Conservation (phyloP, 2,329 filamentous ascomycete genomes). For the Xylaria sp. region DNA sequence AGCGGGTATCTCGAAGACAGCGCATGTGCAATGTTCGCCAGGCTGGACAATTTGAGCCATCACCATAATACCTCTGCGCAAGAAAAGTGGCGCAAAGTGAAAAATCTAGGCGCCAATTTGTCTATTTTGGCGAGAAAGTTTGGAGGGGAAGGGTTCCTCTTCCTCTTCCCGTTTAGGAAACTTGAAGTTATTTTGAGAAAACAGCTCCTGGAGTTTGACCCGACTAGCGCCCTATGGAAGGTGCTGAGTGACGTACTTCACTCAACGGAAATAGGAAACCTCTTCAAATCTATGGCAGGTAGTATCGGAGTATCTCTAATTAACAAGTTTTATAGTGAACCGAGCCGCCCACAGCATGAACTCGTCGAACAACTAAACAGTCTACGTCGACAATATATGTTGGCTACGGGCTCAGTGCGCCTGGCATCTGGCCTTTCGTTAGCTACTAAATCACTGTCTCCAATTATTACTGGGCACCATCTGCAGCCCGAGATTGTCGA, state of each 20-base stretch:
- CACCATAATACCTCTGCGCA: too few relatives aligned
- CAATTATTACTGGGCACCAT: not conserved
- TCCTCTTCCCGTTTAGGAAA: conserved; percentile 3
- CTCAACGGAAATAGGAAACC: conserved; percentile 8
- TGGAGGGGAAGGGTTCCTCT: not conserved
- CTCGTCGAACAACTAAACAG: not conserved
- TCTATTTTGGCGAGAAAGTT: not conserved
- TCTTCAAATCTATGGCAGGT: conserved; percentile 1
- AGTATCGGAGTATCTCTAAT: not conserved
- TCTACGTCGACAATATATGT: not conserved
- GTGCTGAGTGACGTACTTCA: not conserved
- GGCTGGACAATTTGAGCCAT: not conserved
- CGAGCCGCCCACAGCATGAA: not conserved
- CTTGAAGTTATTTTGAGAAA: not conserved
- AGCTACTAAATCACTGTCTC: not conserved
- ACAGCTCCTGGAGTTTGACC: not conserved
- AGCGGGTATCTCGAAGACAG: not conserved
- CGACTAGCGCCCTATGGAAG: not conserved
- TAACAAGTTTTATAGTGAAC: not conserved
- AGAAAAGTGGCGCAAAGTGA: conserved; percentile 1
- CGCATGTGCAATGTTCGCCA: not conserved
- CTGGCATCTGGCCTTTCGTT: not conserved
- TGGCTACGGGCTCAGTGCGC: not conserved
- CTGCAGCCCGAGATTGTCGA: not conserved
- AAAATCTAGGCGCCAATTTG: not conserved